Evolutionary conservation across 1,284 basidiomycete species (phyloP), one percentile per base, ranked within the genome.

Genomic region (Serendipita sp.): DNA sequence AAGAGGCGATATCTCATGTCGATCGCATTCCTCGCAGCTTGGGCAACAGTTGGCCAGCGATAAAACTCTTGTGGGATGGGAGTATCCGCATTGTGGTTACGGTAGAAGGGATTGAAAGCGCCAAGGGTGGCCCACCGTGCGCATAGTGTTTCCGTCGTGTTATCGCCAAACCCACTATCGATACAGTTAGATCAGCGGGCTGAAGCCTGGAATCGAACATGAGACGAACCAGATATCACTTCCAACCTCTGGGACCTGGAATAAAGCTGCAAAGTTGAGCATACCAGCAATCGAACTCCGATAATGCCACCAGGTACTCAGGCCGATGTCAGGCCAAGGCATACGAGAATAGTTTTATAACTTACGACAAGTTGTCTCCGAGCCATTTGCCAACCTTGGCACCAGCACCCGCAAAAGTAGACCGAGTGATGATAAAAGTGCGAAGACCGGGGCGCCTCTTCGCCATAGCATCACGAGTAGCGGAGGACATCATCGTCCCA

Each of bases 81-180:
- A 17, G 17, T 17, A 66, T 82, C 78, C 4, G 67, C 68, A 66
- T 85, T 85, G 68, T 87, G 83, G 81, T 87, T 87, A 42, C 83
- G 75, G 67, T 81, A 87, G 72, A 87, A 87, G 2, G 85, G 85
- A n/a, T 78, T 77, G 69, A 88, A 87, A 0, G 88, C 87, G 1
- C 84, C 78, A 10, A 91, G 76, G 69, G 84, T 81, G 84, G 87
- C 88, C 88, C 88, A 91, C 26, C 88, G 79, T 65, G 84, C 85
- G 71, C 87, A 88, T 5, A 92, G 77, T 70, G 89, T 86, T 71
- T 92, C 90, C 68, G 88, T 81, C 0, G 84, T 83, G 71, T 91
- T 89, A 0, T 76, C 80, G 65, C 78, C 82, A 82, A 66, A 66
- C 60, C 43, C 32, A 61, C 62, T 45, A 29, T 34, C 30, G 15